These are phyloP conservation scores for Colletotrichum sp. DNA, from an alignment of 2,329 filamentous ascomycete species.

Conservation along the genomic window DNA sequence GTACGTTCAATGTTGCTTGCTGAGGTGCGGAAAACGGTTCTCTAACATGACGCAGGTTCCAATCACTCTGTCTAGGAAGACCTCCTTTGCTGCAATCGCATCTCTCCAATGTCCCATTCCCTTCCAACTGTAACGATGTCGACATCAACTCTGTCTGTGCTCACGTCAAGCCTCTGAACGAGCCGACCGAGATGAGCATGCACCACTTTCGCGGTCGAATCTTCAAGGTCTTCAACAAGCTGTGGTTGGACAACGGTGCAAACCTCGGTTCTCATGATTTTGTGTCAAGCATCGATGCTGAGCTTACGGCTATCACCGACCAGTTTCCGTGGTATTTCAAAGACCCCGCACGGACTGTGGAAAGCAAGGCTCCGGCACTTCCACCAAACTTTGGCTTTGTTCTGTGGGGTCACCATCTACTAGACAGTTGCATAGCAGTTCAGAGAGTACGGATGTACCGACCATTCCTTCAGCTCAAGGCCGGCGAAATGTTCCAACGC, in stretches of 20 bases:
- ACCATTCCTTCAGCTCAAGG: neutral
- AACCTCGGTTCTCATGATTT: neutral
- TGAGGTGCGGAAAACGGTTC: too few species aligned
- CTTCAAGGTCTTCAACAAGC: conserved; percentile 19
- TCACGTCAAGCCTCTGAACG: conserved; percentile 1
- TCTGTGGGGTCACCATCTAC: conserved; percentile 22
- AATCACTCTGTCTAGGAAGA: neutral
- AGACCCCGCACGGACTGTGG: neutral
- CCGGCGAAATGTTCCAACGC: conserved; percentile 14
- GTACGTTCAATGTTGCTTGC: neutral
- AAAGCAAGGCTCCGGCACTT: neutral
- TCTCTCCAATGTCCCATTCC: neutral
- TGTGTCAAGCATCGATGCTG: neutral
- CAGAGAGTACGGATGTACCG: conserved; percentile 26
- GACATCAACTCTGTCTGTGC: conserved; percentile 12
- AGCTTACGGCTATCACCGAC: neutral
- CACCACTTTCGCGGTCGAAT: conserved; percentile 21
- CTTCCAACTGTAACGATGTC: neutral
- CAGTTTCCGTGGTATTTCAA: neutral
- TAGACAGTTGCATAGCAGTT: conserved; percentile 22
- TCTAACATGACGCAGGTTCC: neutral
- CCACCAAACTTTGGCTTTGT: conserved; percentile 12
- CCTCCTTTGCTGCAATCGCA: neutral
- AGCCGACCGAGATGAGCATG: conserved; percentile 22
- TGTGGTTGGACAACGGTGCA: neutral